These are phyloP conservation scores for Silene uniflora DNA, from an alignment of 148 eudicot genomes.

Conservation along the genomic window DNA sequence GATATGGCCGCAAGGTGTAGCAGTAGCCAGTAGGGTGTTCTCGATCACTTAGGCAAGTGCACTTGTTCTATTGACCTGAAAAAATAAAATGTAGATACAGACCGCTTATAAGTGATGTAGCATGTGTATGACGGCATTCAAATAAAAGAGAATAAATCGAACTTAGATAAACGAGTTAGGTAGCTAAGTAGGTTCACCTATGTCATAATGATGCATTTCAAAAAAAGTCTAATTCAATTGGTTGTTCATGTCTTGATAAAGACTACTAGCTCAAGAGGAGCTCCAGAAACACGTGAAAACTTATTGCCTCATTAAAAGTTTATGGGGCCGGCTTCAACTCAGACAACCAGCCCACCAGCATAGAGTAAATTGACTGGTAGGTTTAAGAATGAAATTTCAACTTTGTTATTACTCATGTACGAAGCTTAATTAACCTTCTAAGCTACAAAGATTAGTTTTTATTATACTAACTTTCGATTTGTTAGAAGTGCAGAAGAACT, in stretches of 20 bases:
- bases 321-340: background rate
- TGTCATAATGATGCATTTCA: too few species aligned
- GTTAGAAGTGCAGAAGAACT: background rate
- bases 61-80: too few species aligned
- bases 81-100: too few species aligned
- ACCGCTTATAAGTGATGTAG: too few species aligned
- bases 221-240: background rate
- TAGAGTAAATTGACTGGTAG: background rate
- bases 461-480: too few species aligned
- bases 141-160: too few species aligned
- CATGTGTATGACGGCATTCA: too few species aligned
- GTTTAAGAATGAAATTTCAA: background rate
- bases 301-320: slow-evolving; percentile 1
- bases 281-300: slow-evolving; percentile 11
- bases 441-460: background rate
- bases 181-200: too few species aligned
- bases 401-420: background rate
- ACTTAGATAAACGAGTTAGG: too few species aligned
- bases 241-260: background rate
- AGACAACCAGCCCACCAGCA: slow-evolving; percentile 4
- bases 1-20: too few species aligned
- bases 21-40: too few species aligned
- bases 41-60: too few species aligned
- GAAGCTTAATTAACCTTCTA: background rate
- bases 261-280: background rate